Percentiles rank a stretch among this genome's conserved stretches.
These are phyloP conservation scores for Naganishia sp. DNA, from an alignment of 1,284 basidiomycete species.

Conservation along the genomic window DNA sequence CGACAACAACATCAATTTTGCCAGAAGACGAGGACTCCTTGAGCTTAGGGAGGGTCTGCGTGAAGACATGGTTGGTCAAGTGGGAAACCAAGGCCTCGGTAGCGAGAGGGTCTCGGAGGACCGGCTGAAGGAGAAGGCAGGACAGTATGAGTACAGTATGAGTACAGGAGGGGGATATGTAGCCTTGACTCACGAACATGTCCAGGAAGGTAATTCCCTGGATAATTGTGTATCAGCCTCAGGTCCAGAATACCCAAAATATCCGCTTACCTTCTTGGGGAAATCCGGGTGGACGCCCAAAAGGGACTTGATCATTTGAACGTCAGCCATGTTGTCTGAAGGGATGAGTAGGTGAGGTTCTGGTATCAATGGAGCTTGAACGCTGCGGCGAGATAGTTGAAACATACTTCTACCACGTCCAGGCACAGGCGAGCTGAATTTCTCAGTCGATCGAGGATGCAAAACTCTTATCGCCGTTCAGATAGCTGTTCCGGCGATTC, in stretches of 20 bases:
- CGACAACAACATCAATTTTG: slow-evolving; percentile 92
- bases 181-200: slow-evolving; percentile 62
- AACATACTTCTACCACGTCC: background rate
- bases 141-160: slow-evolving; percentile 5
- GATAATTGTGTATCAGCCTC: slow-evolving; percentile 3
- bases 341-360: background rate
- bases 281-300: slow-evolving; percentile 75
- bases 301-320: slow-evolving; percentile 68
- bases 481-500: too few species aligned
- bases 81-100: slow-evolving; percentile 92
- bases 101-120: slow-evolving; percentile 76
- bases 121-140: slow-evolving; percentile 56
- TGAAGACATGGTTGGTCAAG: slow-evolving; percentile 81
- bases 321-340: slow-evolving; percentile 66
- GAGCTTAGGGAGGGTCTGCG: slow-evolving; percentile 63
- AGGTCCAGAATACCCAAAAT: background rate
- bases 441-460: slow-evolving; percentile 8
- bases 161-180: background rate
- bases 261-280: slow-evolving; percentile 72
- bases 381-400: background rate
- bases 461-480: slow-evolving; percentile 18
- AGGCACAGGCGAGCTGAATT: background rate
- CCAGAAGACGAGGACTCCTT: slow-evolving; percentile 56
- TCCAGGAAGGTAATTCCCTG: slow-evolving; percentile 63
- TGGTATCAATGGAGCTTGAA: background rate